Percentiles rank a stretch among this genome's conserved stretches.
phyloP scores from a whole-genome alignment of 2,329 filamentous ascomycete species.

The Aspergillus versicolor region DNA sequence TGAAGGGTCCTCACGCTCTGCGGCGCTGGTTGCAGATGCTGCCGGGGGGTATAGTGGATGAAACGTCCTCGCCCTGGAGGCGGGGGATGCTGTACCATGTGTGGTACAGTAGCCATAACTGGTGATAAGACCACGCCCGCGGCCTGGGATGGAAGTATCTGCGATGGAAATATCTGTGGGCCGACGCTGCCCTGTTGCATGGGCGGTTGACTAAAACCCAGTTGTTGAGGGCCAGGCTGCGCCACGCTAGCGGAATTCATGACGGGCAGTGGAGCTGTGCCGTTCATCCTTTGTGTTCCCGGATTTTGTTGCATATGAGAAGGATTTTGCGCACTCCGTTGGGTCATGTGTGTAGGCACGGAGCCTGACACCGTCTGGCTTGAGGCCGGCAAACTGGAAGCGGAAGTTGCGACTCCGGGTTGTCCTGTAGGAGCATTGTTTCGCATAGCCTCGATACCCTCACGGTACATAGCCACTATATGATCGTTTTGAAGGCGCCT shows the following conservation, averaged over 20 bases:
- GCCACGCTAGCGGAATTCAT: not conserved
- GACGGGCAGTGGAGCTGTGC: not conserved
- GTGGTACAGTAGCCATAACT: not conserved
- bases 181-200: not conserved
- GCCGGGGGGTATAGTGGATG: not conserved
- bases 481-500: constrained; percentile 14
- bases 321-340: not conserved
- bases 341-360: not conserved
- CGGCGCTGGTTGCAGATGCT: not conserved
- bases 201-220: not conserved
- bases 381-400: not conserved
- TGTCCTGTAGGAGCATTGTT: not conserved
- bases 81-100: not conserved
- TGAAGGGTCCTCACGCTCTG: not conserved
- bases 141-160: not conserved
- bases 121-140: not conserved
- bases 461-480: constrained; percentile 19
- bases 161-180: not conserved
- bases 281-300: not conserved
- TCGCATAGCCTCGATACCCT: not conserved
- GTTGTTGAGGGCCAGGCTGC: not conserved
- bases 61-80: not conserved
- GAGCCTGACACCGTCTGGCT: not conserved
- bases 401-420: not conserved
- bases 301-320: not conserved